phyloP scores from a whole-genome alignment of 768 basidiomycete genomes.

The Hemileccinum rubropunctum region DNA sequence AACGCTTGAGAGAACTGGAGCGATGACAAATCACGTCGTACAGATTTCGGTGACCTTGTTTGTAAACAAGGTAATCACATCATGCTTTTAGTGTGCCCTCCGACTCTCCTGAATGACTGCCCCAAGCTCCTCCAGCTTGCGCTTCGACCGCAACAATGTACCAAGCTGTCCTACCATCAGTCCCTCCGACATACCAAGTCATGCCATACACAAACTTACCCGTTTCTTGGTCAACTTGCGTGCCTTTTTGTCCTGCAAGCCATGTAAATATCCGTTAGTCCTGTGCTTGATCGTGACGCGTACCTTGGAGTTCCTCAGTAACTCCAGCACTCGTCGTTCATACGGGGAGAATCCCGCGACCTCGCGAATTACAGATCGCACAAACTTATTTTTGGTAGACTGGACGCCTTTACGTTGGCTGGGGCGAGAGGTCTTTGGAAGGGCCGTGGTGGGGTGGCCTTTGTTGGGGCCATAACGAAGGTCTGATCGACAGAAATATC shows the following conservation, averaged over 20 bases:
- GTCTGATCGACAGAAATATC: constrained; percentile 48
- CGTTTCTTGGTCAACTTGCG: constrained; percentile 99
- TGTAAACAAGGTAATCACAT: constrained; percentile 1
- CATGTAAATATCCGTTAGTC: neutral
- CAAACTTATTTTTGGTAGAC: constrained; percentile 90
- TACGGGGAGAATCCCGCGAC: constrained; percentile 97
- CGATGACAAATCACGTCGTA: too few species aligned
- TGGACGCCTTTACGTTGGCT: constrained; percentile 90
- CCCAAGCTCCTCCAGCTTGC: constrained; percentile 96
- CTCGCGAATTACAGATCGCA: constrained; percentile 91
- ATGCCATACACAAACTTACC: constrained; percentile 52
- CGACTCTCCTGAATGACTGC: constrained; percentile 92
- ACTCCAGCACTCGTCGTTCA: constrained; percentile 96
- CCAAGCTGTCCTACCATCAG: constrained; percentile 62
- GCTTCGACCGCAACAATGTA: constrained; percentile 96
- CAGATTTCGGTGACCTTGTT: too few species aligned
- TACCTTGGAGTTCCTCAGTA: constrained; percentile 97
- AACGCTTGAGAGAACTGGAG: too few species aligned
- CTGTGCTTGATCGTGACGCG: constrained; percentile 7
- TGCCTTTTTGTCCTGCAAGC: constrained; percentile 91
- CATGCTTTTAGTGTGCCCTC: constrained; percentile 53
- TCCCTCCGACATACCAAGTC: too few species aligned
- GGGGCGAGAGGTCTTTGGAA: constrained; percentile 72
- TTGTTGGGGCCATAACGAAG: constrained; percentile 82
- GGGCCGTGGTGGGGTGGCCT: constrained; percentile 85